phyloP scores from a whole-genome alignment of 2,329 filamentous ascomycete species.

The Rhexocercosporidium sp. region DNA sequence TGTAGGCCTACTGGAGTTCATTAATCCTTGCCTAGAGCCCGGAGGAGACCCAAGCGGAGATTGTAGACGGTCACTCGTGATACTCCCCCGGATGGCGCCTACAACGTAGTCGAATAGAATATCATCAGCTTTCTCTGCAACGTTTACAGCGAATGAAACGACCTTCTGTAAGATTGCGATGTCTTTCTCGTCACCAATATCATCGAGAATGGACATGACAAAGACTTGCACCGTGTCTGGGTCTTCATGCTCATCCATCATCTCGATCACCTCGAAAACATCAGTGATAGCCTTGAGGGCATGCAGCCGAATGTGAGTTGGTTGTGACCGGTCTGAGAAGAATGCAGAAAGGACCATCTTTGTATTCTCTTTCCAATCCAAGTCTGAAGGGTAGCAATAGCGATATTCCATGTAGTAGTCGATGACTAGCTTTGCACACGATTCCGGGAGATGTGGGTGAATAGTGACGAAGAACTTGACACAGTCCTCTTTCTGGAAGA shows the following conservation, averaged over 20 bases:
- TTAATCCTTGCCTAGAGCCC: conserved; percentile 35
- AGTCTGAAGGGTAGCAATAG: conserved; percentile 73
- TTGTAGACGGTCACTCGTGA: conserved; percentile 52
- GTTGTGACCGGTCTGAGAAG: conserved; percentile 64
- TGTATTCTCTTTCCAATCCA: conserved; percentile 70
- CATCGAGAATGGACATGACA: conserved; percentile 64
- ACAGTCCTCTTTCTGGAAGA: conserved; percentile 68
- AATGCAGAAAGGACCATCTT: conserved; percentile 65
- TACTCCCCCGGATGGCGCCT: conserved; percentile 55
- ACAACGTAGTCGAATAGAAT: conserved; percentile 64
- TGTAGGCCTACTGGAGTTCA: conserved; percentile 26
- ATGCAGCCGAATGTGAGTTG: conserved; percentile 64
- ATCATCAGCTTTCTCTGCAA: conserved; percentile 64
- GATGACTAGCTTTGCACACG: conserved; percentile 66
- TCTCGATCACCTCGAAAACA: conserved; percentile 53
- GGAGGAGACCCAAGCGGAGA: conserved; percentile 47
- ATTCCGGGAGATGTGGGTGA: conserved; percentile 66
- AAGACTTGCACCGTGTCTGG: conserved; percentile 62
- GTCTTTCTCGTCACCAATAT: conserved; percentile 67
- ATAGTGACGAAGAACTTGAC: conserved; percentile 70
- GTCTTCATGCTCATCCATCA: conserved; percentile 61
- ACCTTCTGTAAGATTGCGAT: conserved; percentile 67
- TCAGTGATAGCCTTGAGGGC: conserved; percentile 64
- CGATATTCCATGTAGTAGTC: conserved; percentile 72
- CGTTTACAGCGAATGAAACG: conserved; percentile 66